Percentiles rank a stretch among this genome's conserved stretches.
phyloP scores from a whole-genome alignment of 2,329 filamentous ascomycete genomes.

The Talaromyces verruculosus region DNA sequence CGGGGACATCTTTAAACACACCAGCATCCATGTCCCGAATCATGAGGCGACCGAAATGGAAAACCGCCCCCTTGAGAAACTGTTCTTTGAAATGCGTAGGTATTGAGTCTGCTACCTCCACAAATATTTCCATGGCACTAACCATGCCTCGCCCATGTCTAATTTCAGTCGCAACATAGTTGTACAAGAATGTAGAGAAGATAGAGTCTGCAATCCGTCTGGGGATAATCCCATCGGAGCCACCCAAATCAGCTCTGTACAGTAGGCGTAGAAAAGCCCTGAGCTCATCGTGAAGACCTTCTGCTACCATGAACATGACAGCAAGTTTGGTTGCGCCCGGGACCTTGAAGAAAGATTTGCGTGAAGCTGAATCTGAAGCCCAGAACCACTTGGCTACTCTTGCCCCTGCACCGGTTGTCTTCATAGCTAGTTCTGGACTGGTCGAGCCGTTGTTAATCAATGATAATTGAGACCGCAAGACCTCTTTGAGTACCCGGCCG shows the following conservation, averaged over 20 bases:
- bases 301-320: slow-evolving; percentile 43
- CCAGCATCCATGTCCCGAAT: slow-evolving; percentile 27
- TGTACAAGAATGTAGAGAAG: slow-evolving; percentile 32
- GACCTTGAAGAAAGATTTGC: slow-evolving; percentile 35
- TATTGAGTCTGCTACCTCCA: slow-evolving; percentile 8
- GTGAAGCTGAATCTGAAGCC: slow-evolving; percentile 36
- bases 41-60: slow-evolving; percentile 31
- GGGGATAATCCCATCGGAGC: slow-evolving; percentile 27
- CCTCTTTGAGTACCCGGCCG: slow-evolving; percentile 27
- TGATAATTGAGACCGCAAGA: slow-evolving; percentile 36
- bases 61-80: slow-evolving; percentile 29
- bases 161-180: slow-evolving; percentile 37
- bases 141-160: slow-evolving; percentile 35
- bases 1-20: slow-evolving; percentile 29
- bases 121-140: slow-evolving; percentile 34
- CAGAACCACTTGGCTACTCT: slow-evolving; percentile 43
- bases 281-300: slow-evolving; percentile 36
- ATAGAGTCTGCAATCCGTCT: slow-evolving; percentile 25
- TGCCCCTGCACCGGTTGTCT: slow-evolving; percentile 35
- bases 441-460: slow-evolving; percentile 29
- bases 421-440: slow-evolving; percentile 33
- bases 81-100: slow-evolving; percentile 13
- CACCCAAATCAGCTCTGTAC: slow-evolving; percentile 30
- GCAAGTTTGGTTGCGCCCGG: slow-evolving; percentile 28
- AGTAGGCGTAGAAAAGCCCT: slow-evolving; percentile 39